phyloP scores from a whole-genome alignment of 208 protist species.

The Trypanosoma melophagium region DNA sequence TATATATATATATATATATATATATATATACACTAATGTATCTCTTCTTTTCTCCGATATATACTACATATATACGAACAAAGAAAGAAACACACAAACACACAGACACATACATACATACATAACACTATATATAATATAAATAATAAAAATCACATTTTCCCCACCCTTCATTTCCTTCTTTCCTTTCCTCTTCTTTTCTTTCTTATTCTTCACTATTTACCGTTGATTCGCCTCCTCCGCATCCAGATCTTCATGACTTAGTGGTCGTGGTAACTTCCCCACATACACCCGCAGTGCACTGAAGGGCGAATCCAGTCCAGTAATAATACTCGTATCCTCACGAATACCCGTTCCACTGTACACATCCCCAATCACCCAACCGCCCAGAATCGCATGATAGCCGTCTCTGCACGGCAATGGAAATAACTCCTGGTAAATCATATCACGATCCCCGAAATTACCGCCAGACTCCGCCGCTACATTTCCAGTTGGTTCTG shows the following conservation, averaged over 20 bases:
- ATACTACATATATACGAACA: too few relatives aligned
- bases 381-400: constrained; percentile 87
- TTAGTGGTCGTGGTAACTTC: constrained; percentile 36
- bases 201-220: neutral
- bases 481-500: constrained; percentile 46
- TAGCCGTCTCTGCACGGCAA: constrained; percentile 73
- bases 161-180: too few relatives aligned
- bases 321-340: constrained; percentile 84
- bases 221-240: constrained; percentile 42
- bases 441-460: constrained; percentile 76
- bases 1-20: neutral
- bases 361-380: constrained; percentile 85
- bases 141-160: too few relatives aligned
- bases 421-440: constrained; percentile 86
- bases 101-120: too few relatives aligned
- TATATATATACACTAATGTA: too few relatives aligned
- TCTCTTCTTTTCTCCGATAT: too few relatives aligned
- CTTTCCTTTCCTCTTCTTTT: constrained; percentile 1
- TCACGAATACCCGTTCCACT: constrained; percentile 83
- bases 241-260: constrained; percentile 58
- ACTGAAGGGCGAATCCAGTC: constrained; percentile 75
- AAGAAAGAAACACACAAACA: too few relatives aligned
- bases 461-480: constrained; percentile 69
- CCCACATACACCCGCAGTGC: constrained; percentile 60
- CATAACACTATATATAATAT: too few relatives aligned